Percentiles rank a stretch among this genome's conserved stretches.
Conservation (phyloP, 257 asterid species). For the Galeopsis tetrahit region DNA sequence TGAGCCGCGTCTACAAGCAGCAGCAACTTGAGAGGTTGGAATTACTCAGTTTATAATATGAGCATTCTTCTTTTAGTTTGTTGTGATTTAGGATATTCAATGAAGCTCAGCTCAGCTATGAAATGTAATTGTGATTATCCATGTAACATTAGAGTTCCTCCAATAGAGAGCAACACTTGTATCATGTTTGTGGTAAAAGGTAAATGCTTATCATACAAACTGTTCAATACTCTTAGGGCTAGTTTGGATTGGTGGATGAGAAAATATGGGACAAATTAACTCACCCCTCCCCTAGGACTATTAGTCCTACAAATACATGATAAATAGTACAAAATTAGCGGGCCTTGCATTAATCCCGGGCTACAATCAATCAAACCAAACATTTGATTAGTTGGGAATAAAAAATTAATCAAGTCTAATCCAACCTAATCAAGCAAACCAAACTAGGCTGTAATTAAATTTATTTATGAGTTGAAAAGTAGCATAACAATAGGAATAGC, state of each 20-base stretch:
- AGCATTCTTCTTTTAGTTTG: background rate
- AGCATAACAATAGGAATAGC: background rate
- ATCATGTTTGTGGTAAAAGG: background rate
- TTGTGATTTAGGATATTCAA: constrained; percentile 14
- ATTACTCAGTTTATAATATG: constrained; percentile 20
- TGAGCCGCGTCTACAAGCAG: constrained; percentile 51
- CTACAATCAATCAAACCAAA: too few species aligned
- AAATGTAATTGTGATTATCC: background rate
- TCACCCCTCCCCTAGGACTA: too few species aligned
- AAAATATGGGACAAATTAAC: too few species aligned
- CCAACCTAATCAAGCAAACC: too few species aligned
- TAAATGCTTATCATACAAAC: background rate
- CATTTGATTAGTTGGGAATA: too few species aligned
- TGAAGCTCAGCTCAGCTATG: constrained; percentile 10
- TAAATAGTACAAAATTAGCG: too few species aligned
- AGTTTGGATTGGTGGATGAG: too few species aligned
- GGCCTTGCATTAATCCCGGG: too few species aligned
- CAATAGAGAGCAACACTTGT: background rate
- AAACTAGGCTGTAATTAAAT: too few species aligned
- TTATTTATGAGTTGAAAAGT: background rate
- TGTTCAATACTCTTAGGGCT: background rate
- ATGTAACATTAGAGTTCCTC: background rate
- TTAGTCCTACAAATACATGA: too few species aligned
- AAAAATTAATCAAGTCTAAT: too few species aligned
- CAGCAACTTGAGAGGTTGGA: constrained; percentile 56